A percentile compares a stretch with the other conserved stretches of the same genome.
Conservation (phyloP, 768 basidiomycete genomes). For the Pulveroboletus ravenelii region DNA sequence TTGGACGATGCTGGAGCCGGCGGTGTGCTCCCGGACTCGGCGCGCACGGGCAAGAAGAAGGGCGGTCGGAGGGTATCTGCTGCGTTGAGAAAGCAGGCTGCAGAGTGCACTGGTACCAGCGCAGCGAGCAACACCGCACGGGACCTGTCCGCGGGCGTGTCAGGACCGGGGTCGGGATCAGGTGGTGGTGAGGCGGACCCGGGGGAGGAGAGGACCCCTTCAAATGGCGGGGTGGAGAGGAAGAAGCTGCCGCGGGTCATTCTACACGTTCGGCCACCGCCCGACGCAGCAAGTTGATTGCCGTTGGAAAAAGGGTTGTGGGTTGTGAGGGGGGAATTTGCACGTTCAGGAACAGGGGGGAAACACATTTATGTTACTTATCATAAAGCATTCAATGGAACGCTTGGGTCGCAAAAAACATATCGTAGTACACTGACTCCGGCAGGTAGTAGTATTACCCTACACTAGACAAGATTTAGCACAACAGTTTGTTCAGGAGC, state of each 20-base stretch:
- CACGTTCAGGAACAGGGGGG: no score
- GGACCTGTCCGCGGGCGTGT: neutral
- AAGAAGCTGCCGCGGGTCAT: conserved; percentile 55
- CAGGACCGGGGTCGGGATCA: neutral
- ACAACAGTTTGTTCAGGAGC: no score
- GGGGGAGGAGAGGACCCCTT: conserved; percentile 1
- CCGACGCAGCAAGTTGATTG: conserved; percentile 14
- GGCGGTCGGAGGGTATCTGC: conserved; percentile 5
- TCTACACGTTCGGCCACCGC: conserved; percentile 46
- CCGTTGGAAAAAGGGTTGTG: no score
- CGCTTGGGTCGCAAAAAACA: no score
- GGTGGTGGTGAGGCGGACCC: neutral
- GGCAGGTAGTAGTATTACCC: no score
- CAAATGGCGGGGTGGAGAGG: conserved; percentile 12
- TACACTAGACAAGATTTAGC: no score
- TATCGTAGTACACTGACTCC: no score
- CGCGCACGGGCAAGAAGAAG: neutral
- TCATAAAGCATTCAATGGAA: no score
- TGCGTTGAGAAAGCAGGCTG: neutral
- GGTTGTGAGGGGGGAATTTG: no score
- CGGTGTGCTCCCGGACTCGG: neutral
- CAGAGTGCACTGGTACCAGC: neutral
- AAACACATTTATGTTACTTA: no score
- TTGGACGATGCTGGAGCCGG: neutral
- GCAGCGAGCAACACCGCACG: neutral